Conservation (phyloP, 1,139 yeast genomes). For the Blastobotrys capitulatus region DNA sequence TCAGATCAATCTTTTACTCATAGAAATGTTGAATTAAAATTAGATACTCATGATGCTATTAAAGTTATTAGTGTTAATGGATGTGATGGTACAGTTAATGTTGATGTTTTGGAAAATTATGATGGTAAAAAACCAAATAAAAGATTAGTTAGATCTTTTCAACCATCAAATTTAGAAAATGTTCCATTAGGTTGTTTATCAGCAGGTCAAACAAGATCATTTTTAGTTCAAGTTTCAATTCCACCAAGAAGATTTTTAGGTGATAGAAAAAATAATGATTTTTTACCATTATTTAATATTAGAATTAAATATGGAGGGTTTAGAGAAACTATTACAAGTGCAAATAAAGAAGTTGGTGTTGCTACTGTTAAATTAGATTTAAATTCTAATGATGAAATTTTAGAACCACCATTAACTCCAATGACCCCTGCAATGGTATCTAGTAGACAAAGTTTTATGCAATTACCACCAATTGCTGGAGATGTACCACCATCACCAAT, state of each 20-base stretch:
- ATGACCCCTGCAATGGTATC: slow-evolving; percentile 2
- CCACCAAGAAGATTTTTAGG: slow-evolving; percentile 11
- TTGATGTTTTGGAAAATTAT: slow-evolving; percentile 10
- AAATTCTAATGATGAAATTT: neutral
- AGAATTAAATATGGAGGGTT: slow-evolving; percentile 13
- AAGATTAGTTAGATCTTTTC: slow-evolving; percentile 8
- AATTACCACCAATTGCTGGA: neutral
- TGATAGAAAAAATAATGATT: slow-evolving; percentile 1
- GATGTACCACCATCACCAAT: slow-evolving; percentile 19
- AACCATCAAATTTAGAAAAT: slow-evolving; percentile 9
- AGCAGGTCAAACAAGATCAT: slow-evolving; percentile 19
- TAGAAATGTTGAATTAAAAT: slow-evolving; percentile 16
- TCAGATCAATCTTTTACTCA: slow-evolving; percentile 15
- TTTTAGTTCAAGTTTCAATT: slow-evolving; percentile 21
- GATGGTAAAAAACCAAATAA: slow-evolving; percentile 7
- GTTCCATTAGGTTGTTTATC: slow-evolving; percentile 19
- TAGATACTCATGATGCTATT: slow-evolving; percentile 16
- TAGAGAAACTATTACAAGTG: neutral
- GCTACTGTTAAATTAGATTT: slow-evolving; percentile 3
- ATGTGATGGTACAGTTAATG: slow-evolving; percentile 10
- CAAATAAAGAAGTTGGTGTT: slow-evolving; percentile 4
- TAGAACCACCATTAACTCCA: slow-evolving; percentile 3
- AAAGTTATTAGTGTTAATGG: slow-evolving; percentile 16
- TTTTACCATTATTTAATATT: slow-evolving; percentile 12
- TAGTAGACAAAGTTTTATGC: neutral